These are phyloP conservation scores for Chrysopogon serrulatus DNA, from an alignment of 176 grass and related monocot species.

Conservation along the genomic window DNA sequence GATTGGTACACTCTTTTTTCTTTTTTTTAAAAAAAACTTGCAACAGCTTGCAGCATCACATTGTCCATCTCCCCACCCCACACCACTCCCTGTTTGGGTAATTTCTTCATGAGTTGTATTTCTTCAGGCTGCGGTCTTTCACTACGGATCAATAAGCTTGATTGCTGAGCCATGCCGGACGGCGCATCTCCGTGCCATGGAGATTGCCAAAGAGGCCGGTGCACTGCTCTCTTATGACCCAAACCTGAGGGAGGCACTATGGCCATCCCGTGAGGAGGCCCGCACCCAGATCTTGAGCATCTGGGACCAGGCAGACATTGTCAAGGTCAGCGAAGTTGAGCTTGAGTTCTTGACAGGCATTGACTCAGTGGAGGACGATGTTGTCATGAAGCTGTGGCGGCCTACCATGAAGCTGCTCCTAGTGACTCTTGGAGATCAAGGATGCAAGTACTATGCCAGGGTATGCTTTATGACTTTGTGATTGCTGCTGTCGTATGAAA, in stretches of 20 bases:
- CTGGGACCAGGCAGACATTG: slow-evolving; percentile 94
- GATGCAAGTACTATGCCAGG: slow-evolving; percentile 95
- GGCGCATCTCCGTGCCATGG: slow-evolving; percentile 73
- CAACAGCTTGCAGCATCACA: neutral
- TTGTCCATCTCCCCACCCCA: neutral
- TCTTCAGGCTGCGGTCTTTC: slow-evolving; percentile 72
- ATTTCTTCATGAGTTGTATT: slow-evolving; percentile 1
- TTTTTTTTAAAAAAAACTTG: neutral
- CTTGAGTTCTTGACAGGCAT: slow-evolving; percentile 90
- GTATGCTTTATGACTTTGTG: slow-evolving; percentile 40
- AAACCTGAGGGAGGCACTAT: slow-evolving; percentile 78
- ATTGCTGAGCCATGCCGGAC: slow-evolving; percentile 89
- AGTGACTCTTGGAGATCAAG: slow-evolving; percentile 79
- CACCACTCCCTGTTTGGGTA: neutral
- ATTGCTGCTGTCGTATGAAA: neutral
- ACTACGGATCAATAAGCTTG: slow-evolving; percentile 96
- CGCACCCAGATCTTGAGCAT: slow-evolving; percentile 90
- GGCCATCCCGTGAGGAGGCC: slow-evolving; percentile 76
- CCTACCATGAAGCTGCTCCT: slow-evolving; percentile 78
- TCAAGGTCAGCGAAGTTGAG: slow-evolving; percentile 90
- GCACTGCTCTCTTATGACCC: slow-evolving; percentile 90
- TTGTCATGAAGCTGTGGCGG: slow-evolving; percentile 77
- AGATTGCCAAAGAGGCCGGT: slow-evolving; percentile 75
- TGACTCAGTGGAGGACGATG: slow-evolving; percentile 65
- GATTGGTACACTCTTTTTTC: no score